Conservation (phyloP, 768 basidiomycete genomes). For the Auricularia sp. region DNA sequence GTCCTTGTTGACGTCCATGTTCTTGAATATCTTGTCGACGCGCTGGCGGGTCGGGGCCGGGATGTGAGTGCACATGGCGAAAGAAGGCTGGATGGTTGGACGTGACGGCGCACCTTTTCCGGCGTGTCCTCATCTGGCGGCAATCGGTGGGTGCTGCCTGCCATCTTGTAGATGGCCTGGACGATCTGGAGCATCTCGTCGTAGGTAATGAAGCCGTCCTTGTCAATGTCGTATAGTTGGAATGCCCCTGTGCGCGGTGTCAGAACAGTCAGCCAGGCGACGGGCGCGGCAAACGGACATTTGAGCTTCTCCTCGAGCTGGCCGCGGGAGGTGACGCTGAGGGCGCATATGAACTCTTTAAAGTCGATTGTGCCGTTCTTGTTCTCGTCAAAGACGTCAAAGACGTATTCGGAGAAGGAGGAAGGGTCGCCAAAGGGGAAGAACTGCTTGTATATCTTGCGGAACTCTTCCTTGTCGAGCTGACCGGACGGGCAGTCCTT, state of each 20-base stretch:
- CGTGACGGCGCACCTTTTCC: conserved; percentile 63
- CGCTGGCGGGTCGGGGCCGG: conserved; percentile 40
- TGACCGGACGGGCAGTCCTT: conserved; percentile 98
- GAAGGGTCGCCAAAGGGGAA: conserved; percentile 98
- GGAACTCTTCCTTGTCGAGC: conserved; percentile 90
- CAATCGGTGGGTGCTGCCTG: conserved; percentile 96
- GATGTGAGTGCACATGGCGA: too few relatives aligned
- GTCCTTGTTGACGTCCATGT: conserved; percentile 95
- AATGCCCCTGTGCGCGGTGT: conserved; percentile 74
- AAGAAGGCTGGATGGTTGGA: neutral
- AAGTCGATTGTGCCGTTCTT: conserved; percentile 97
- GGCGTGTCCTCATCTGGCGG: conserved; percentile 99
- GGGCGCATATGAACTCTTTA: conserved; percentile 97
- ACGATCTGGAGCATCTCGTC: conserved; percentile 99
- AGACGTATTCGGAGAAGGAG: conserved; percentile 96
- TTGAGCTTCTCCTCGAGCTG: conserved; percentile 94
- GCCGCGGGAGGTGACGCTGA: conserved; percentile 90
- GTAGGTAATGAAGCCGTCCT: conserved; percentile 95
- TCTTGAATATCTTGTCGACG: conserved; percentile 96
- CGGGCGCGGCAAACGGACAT: conserved; percentile 45
- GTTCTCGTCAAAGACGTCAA: conserved; percentile 94
- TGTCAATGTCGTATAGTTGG: conserved; percentile 97
- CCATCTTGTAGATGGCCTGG: conserved; percentile 99
- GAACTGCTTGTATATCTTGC: conserved; percentile 98
- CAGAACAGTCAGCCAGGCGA: neutral